Conservation (phyloP, 768 basidiomycete genomes). For the Tremella mesenterica region DNA sequence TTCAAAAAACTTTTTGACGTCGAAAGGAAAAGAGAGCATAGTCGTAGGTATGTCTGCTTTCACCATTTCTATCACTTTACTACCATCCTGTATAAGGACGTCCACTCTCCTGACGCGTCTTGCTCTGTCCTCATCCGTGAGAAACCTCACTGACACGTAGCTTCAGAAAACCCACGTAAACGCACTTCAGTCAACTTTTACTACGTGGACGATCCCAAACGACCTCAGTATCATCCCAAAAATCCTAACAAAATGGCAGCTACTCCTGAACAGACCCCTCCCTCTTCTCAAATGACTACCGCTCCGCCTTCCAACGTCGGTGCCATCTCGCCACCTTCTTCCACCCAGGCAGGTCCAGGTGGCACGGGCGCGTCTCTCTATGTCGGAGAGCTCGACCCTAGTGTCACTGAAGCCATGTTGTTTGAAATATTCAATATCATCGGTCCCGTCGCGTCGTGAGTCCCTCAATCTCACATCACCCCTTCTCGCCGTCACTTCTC, state of each 20-base stretch:
- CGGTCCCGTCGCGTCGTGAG: conserved; percentile 92
- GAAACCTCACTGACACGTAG: not conserved
- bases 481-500: too few relatives aligned
- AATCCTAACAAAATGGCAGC: conserved; percentile 5
- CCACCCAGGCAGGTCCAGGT: conserved; percentile 12
- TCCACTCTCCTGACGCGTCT: not conserved
- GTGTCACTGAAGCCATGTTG: conserved; percentile 98
- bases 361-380: conserved; percentile 62
- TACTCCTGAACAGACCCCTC: conserved; percentile 15
- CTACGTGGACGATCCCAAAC: conserved; percentile 39
- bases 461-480: conserved; percentile 8
- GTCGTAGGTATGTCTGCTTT: not conserved
- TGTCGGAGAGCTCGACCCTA: conserved; percentile 95
- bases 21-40: not conserved
- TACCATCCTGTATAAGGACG: not conserved
- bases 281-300: conserved; percentile 18
- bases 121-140: not conserved
- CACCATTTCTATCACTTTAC: not conserved
- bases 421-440: conserved; percentile 99
- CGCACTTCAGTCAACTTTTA: conserved; percentile 21
- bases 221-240: not conserved
- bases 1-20: not conserved
- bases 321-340: conserved; percentile 19
- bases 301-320: conserved; percentile 29
- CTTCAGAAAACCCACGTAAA: conserved; percentile 41